These are phyloP conservation scores for Calophaca sinica DNA, from an alignment of 306 rosid species.

Conservation along the genomic window DNA sequence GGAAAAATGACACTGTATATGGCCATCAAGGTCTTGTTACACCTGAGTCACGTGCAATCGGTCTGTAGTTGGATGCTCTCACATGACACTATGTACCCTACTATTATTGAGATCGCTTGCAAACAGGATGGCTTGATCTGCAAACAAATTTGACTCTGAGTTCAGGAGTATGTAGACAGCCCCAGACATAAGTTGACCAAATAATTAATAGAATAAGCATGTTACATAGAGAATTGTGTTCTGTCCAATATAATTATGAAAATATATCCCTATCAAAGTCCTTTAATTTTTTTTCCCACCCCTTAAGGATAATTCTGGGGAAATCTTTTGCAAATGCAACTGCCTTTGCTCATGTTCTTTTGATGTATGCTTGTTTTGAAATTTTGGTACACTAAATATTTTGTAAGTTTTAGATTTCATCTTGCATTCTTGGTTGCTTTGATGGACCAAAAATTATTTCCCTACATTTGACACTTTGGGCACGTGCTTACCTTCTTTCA, in stretches of 20 bases:
- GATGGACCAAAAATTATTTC: conserved; percentile 27
- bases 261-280: conserved; percentile 3
- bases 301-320: background rate
- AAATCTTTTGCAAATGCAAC: conserved; percentile 31
- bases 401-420: conserved; percentile 9
- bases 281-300: conserved; percentile 28
- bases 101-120: background rate
- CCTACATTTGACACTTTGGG: conserved; percentile 19
- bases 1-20: too few species aligned
- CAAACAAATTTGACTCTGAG: background rate
- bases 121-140: conserved; percentile 21
- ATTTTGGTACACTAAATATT: conserved; percentile 22
- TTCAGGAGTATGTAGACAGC: conserved; percentile 1
- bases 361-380: conserved; percentile 36
- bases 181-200: background rate
- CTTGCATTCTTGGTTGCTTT: conserved; percentile 23
- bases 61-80: too few species aligned
- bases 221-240: conserved; percentile 31
- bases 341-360: conserved; percentile 23
- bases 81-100: background rate
- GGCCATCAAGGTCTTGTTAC: too few species aligned
- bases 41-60: too few species aligned
- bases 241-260: conserved; percentile 30
- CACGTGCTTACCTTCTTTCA: conserved; percentile 35
- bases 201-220: conserved; percentile 6